These are phyloP conservation scores for Phtheirospermum japonicum DNA, from an alignment of 257 asterid genomes.

Conservation along the genomic window DNA sequence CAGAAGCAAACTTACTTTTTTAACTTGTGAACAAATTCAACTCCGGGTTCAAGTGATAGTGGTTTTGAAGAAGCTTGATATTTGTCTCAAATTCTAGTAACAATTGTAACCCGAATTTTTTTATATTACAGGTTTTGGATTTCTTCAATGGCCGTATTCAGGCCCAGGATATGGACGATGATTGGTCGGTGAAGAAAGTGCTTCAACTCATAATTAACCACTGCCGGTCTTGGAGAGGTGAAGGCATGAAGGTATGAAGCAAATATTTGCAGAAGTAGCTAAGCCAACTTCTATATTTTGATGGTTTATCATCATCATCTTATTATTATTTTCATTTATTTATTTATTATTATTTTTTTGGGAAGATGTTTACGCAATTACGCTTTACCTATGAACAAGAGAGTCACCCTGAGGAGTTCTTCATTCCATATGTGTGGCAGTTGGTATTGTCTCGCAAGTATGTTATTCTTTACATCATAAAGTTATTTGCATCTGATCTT, in stretches of 20 bases:
- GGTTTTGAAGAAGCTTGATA: constrained; percentile 1
- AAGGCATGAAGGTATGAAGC: constrained; percentile 81
- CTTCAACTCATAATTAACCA: constrained; percentile 70
- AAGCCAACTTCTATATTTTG: not conserved
- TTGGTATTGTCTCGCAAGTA: constrained; percentile 76
- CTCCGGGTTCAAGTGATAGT: not conserved
- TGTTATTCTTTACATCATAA: no score
- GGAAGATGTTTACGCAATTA: constrained; percentile 74
- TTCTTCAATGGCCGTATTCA: constrained; percentile 92
- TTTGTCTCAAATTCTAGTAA: no score
- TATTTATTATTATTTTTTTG: constrained; percentile 23
- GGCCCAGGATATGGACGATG: constrained; percentile 69
- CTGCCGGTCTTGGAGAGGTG: constrained; percentile 97
- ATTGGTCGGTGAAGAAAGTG: constrained; percentile 96
- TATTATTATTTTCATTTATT: constrained; percentile 4
- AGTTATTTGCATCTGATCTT: no score
- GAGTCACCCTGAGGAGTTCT: constrained; percentile 96
- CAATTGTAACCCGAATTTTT: no score
- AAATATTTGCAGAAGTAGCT: constrained; percentile 15
- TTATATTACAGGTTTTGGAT: constrained; percentile 67
- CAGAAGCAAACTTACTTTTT: constrained; percentile 18
- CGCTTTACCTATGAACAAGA: constrained; percentile 98
- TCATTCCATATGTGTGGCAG: constrained; percentile 95
- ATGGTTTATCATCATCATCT: no score
- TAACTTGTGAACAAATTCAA: not conserved